Evolutionary conservation across 2,329 filamentous ascomycete species (phyloP), one percentile per base, ranked within the genome.

Genomic region (Aspergillus sp.): DNA sequence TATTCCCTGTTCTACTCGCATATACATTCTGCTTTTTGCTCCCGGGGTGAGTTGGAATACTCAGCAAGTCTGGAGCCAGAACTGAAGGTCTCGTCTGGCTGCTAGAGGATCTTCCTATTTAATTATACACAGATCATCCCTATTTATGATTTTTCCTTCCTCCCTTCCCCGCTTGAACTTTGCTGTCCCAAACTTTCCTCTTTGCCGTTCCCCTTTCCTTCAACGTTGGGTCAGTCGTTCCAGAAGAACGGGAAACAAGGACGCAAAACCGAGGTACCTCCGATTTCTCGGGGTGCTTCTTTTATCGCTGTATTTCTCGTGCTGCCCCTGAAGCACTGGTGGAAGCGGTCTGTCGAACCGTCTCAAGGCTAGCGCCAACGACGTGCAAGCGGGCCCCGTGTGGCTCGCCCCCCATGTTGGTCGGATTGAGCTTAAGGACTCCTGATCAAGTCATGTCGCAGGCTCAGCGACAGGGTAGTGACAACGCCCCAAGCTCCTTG

Each of bases 381-480:
- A 53, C 39, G 55, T 55, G 49, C 55, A 49, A 57, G 51, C 57
- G 61, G 26, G 44, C 53, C 45, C 55, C 53, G 22, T 44, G 42
- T 56, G 48, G 53, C 55, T 58, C 50, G 13, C 39, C 54, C 43
- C 55, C 55, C 38, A 62, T 57, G 60, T 54, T 36, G 34, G 53
- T 42, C 22, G 45, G 45, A 43, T 56, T 47, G 56, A 58, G 62
- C 62, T 56, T 57, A 48, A n/a, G n/a, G 45, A 61, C 58, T 60
- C 54, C 53, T 61, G 56, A 58, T 53, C 58, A 58, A 70, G 68
- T 64, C 66, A 74, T 74, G 71, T 72, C 71, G 65, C 72, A 72
- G 61, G 58, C 60, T 58, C 64, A 58, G 66, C 69, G 66, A 62
- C 69, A 70, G 68, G 65, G 64, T 51, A 63, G 52, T 57, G 65